phyloP scores from a whole-genome alignment of 1,284 basidiomycete species.

The Apiotrichum siamense region DNA sequence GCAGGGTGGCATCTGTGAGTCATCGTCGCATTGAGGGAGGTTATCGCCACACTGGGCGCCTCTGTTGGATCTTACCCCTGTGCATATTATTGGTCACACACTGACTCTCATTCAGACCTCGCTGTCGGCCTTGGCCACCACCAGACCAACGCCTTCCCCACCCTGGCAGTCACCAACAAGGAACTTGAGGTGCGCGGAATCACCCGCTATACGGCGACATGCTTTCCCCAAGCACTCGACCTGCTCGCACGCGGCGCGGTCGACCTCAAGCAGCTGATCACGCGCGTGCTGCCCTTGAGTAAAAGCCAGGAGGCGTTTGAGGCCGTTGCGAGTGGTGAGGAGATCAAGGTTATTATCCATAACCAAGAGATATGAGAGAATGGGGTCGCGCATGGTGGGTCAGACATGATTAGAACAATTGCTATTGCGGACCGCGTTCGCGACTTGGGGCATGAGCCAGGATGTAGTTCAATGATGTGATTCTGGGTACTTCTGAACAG shows the following conservation, averaged over 20 bases:
- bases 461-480: too few relatives aligned
- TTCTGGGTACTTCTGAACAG: too few relatives aligned
- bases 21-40: too few relatives aligned
- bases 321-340: conserved; percentile 50
- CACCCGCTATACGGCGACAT: conserved; percentile 44
- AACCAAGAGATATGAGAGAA: conserved; percentile 25
- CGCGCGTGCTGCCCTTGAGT: conserved; percentile 53
- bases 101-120: conserved; percentile 29
- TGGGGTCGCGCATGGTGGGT: too few relatives aligned
- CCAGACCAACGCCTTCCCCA: conserved; percentile 41
- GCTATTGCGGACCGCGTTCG: too few relatives aligned
- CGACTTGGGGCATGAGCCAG: too few relatives aligned
- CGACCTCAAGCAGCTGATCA: conserved; percentile 54
- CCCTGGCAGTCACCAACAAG: conserved; percentile 53
- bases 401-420: too few relatives aligned
- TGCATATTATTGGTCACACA: too few relatives aligned
- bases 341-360: conserved; percentile 44
- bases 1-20: conserved; percentile 52
- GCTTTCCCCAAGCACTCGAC: conserved; percentile 52
- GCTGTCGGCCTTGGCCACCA: conserved; percentile 42
- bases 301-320: conserved; percentile 51
- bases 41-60: too few relatives aligned
- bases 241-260: conserved; percentile 53
- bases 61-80: too few relatives aligned
- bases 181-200: conserved; percentile 67